Evolutionary conservation across 2,329 filamentous ascomycete genomes (phyloP), one percentile per base, ranked within the genome.

Genomic region (Rutstroemia sp.): DNA sequence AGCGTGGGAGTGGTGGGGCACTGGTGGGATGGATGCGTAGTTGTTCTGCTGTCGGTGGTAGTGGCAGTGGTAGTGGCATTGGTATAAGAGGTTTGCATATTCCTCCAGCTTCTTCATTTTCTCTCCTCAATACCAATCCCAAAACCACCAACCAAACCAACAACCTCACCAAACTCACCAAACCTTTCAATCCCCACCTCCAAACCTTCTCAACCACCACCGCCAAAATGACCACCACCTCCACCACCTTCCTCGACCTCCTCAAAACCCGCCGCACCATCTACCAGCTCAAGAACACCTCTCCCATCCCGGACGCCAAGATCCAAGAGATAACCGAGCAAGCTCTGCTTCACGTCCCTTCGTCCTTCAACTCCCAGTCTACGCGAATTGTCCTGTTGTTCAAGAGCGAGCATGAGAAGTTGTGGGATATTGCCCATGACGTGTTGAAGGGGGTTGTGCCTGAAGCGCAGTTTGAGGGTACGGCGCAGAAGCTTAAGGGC

Each of bases 291-390:
- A 80, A 76, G 76, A 86, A 86, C 73, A 73, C 81, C 60, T 77
- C 86, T 25, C 68, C 82, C 68, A 75, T 86, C 70, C 70, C 77
- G 65, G 76, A 78, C 63, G 71, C 74, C 55, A 77, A 80, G 67
- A 76, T 92, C 72, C 74, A 81, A 67, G 80, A 87, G 65, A 81
- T 92, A 68, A 79, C 84, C 70, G 74, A 78, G 70, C 71, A 82
- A 63, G 77, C 83, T 54, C 76, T 94, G 63, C 76, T 82, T 58
- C 78, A 90, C 71, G 78, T 86, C 1, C 92, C 92, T 44, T 87
- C 82, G 52, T 84, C 86, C 62, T 96, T 96, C 85, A 96, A 96
- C 83, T 88, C 84, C 44, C 92, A 96, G 77, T 84, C 84, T 64
- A 87, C 88, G 63, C 86, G 92, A 58, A 75, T 87, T 57, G 80